phyloP scores from a whole-genome alignment of 257 asterid species.

The Thymus quinquecostatus region DNA sequence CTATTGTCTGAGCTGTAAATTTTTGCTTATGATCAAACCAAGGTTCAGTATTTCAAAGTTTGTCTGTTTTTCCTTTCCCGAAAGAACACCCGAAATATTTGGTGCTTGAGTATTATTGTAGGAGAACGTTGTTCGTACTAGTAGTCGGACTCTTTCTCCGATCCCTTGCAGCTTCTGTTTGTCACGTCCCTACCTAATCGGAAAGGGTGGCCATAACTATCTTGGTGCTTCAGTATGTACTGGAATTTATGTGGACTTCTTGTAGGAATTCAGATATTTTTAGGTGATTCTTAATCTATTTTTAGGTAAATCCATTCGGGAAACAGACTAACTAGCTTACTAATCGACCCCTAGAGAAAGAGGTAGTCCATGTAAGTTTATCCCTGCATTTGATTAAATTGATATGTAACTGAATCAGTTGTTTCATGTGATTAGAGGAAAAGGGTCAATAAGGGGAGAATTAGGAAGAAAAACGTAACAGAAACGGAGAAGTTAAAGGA shows the following conservation, averaged over 20 bases:
- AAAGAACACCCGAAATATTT: background rate
- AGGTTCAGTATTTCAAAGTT: background rate
- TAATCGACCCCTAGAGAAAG: background rate
- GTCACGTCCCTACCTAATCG: background rate
- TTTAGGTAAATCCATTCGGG: background rate
- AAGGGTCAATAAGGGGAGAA: background rate
- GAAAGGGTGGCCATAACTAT: background rate
- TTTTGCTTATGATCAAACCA: constrained; percentile 1
- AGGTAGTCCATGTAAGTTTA: background rate
- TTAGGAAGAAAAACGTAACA: no score
- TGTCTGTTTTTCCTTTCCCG: background rate
- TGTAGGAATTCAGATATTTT: background rate
- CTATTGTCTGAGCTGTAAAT: background rate
- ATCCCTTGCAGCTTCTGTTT: background rate
- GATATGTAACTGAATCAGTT: background rate
- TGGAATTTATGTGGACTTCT: background rate
- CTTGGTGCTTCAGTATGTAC: background rate
- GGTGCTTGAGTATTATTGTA: background rate
- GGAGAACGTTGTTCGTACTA: background rate
- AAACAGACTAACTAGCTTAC: no score
- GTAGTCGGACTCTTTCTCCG: background rate
- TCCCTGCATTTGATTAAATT: background rate
- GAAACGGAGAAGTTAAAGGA: background rate
- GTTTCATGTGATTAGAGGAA: background rate
- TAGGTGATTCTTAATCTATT: constrained; percentile 1